These are phyloP conservation scores for Paramecium octaurelia DNA, from an alignment of 73 alveolate species.

Conservation along the genomic window DNA sequence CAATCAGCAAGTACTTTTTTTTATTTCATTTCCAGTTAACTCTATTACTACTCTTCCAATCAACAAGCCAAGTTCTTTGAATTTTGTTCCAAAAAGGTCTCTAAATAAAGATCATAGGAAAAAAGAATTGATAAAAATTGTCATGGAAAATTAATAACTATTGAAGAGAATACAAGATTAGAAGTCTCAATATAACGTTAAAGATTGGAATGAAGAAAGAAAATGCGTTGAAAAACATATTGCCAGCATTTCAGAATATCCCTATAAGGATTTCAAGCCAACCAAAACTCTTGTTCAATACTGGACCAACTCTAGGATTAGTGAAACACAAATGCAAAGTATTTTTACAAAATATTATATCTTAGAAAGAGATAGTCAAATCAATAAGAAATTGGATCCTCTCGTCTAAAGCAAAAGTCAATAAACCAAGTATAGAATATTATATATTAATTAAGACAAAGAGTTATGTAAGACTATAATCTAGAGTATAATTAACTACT, in stretches of 20 bases:
- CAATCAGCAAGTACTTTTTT: neutral
- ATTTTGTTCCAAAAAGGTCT: neutral
- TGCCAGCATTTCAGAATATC: conserved; percentile 23
- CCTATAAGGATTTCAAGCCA: conserved; percentile 38
- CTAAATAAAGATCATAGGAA: conserved; percentile 24
- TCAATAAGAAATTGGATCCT: neutral
- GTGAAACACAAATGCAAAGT: neutral
- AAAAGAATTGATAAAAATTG: conserved; percentile 6
- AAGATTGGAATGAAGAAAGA: conserved; percentile 31
- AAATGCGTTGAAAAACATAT: conserved; percentile 37
- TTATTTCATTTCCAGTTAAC: neutral
- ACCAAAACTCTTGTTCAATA: conserved; percentile 12
- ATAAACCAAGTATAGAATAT: neutral
- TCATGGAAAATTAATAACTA: conserved; percentile 26
- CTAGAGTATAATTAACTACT: neutral
- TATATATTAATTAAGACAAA: neutral
- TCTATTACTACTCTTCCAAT: neutral
- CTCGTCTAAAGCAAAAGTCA: neutral
- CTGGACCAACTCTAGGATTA: conserved; percentile 15
- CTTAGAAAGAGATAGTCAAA: neutral
- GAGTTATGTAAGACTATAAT: neutral
- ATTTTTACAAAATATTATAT: neutral
- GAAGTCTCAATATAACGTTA: conserved; percentile 17
- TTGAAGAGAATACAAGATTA: neutral
- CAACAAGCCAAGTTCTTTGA: neutral